Percentiles rank a stretch among this genome's conserved stretches.
These are phyloP conservation scores for Taxillus chinensis DNA, from an alignment of 164 flowering plant species.

Conservation along the genomic window DNA sequence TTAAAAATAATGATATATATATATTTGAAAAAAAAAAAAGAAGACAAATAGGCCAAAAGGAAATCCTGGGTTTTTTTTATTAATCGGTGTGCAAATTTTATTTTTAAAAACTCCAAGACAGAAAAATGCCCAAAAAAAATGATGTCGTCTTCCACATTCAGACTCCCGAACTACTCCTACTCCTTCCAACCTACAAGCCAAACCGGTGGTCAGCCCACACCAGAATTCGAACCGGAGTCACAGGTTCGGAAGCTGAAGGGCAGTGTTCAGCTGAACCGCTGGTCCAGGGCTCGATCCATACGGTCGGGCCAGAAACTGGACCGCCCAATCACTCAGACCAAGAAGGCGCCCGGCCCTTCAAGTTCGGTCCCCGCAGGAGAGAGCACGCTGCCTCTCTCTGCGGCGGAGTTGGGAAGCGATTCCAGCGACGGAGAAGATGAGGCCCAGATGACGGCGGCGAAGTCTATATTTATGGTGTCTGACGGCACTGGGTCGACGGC, in stretches of 20 bases:
- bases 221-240: constrained; percentile 17
- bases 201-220: background rate
- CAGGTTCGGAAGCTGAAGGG: constrained; percentile 30
- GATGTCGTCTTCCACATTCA: constrained; percentile 6
- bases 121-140: background rate
- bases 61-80: too few relatives aligned
- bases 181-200: constrained; percentile 6
- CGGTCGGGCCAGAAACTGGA: constrained; percentile 68
- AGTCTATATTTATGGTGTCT: constrained; percentile 78
- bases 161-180: background rate
- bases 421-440: constrained; percentile 20
- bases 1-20: too few relatives aligned
- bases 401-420: constrained; percentile 5
- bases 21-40: too few relatives aligned
- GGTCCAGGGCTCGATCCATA: constrained; percentile 75
- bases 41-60: too few relatives aligned
- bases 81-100: too few relatives aligned
- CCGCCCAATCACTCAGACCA: constrained; percentile 22
- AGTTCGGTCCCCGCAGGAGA: constrained; percentile 4
- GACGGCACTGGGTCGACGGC: constrained; percentile 97
- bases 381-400: background rate
- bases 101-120: background rate
- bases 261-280: constrained; percentile 61
- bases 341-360: background rate
- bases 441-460: constrained; percentile 18